Evolutionary conservation across 2,329 filamentous ascomycete species (phyloP), one percentile per base, ranked within the genome.

Genomic region (Cladobotryum protrusum): DNA sequence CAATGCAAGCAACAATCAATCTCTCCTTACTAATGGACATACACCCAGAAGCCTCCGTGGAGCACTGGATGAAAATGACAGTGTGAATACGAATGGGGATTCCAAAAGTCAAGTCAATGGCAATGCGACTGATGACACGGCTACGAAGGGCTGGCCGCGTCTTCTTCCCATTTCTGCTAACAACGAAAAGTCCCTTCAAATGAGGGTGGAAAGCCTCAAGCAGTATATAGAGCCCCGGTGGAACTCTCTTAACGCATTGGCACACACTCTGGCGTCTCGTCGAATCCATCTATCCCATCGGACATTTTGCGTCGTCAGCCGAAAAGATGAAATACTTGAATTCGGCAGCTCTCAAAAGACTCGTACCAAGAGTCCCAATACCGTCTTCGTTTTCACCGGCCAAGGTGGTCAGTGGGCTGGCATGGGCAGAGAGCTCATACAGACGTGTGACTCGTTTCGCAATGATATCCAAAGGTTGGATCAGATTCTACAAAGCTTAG

Each of bases 321-420:
- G 24, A 2, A 29, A 29, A 2, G 24, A 29, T 39, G 36, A 29
- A 29, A 8, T 8, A 29, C 6, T 29, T 5, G 24, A 29, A 4
- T 29, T 29, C 6, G 24, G 24, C 24, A 29, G 24, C 6, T 8
- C 11, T 8, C 24, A 29, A 8, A n/a, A 39, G 36, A 18, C 36
- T 17, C 6, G 5, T 18, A 8, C 17, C 14, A 39, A 18, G 14
- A 18, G 24, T 8, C 24, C 24, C 6, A 9, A 29, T 29, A 8
- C 11, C 6, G 24, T 29, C 24, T 8, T 29, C 11, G 53, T 67
- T 14, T 67, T 67, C 51, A 67, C 65, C 1, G 65, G 65, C 2
- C 65, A 68, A 43, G 66, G 65, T 5, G 64, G 63, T 0, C 64
- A 68, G 45, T 67, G 61, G 60, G 49, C 24, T 8, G 24, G 24